Evolutionary conservation across 1,284 basidiomycete species (phyloP).

Genomic region (Apiotrichum akiyoshidainum): DNA sequence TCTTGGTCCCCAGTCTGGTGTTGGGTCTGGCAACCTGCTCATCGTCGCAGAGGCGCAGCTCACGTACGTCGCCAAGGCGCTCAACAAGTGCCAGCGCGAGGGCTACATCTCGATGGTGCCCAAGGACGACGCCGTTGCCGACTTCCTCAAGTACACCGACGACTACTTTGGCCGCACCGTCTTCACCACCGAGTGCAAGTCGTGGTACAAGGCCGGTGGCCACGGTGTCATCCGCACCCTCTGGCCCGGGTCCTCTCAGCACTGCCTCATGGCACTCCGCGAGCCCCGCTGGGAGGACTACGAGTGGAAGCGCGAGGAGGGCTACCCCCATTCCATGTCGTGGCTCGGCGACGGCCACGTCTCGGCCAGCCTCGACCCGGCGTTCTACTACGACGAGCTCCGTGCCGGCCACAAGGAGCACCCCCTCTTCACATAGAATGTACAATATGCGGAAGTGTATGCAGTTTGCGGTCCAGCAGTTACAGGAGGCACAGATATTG

Average conservation of each 20-base stretch:
- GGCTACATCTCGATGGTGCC: constrained; percentile 25
- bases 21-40: constrained; percentile 15
- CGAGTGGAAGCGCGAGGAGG: constrained; percentile 17
- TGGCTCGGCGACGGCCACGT: constrained; percentile 21
- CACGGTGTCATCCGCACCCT: constrained; percentile 17
- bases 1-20: constrained; percentile 12
- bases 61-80: constrained; percentile 19
- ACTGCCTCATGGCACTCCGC: constrained; percentile 25
- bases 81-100: constrained; percentile 16
- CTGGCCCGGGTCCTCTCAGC: constrained; percentile 24
- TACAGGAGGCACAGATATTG: too few relatives aligned
- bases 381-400: constrained; percentile 12
- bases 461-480: too few relatives aligned
- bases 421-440: not conserved
- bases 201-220: constrained; percentile 30
- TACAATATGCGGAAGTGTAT: too few relatives aligned
- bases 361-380: constrained; percentile 5
- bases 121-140: constrained; percentile 27
- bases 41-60: constrained; percentile 23
- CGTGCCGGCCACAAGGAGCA: constrained; percentile 7
- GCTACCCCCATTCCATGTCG: constrained; percentile 12
- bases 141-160: constrained; percentile 36
- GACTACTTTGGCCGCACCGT: constrained; percentile 30
- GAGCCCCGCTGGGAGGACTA: constrained; percentile 45
- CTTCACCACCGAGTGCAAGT: constrained; percentile 28